Conservation (phyloP, 352 stramenopile genomes). For the Sclerospora graminicola region DNA sequence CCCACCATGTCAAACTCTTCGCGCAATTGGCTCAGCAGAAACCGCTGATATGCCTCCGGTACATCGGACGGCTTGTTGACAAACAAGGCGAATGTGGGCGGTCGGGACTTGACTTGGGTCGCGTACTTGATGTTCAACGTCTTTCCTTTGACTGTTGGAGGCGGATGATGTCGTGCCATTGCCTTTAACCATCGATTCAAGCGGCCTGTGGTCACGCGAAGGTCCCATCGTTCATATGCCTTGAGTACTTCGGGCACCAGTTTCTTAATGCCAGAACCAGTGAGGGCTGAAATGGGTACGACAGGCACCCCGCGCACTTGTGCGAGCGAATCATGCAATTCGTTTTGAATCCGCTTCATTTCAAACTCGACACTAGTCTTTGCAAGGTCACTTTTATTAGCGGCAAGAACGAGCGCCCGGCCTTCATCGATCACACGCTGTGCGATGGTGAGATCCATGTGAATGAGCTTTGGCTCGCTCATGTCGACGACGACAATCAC, state of each 20-base stretch:
- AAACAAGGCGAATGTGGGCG: conserved; percentile 75
- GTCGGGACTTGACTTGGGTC: conserved; percentile 74
- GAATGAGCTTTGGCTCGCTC: conserved; percentile 70
- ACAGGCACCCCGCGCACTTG: conserved; percentile 71
- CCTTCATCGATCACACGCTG: conserved; percentile 75
- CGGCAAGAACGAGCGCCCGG: conserved; percentile 55
- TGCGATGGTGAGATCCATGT: conserved; percentile 82
- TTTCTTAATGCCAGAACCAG: conserved; percentile 67
- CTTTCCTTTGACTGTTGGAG: conserved; percentile 76
- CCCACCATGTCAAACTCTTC: conserved; percentile 83
- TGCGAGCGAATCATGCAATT: conserved; percentile 59
- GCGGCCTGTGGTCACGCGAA: conserved; percentile 61
- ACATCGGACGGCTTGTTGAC: conserved; percentile 72
- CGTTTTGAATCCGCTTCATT: conserved; percentile 54
- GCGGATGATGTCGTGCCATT: conserved; percentile 74
- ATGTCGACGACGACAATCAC: conserved; percentile 79
- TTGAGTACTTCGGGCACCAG: conserved; percentile 75
- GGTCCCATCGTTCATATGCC: conserved; percentile 73
- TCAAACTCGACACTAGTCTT: conserved; percentile 39
- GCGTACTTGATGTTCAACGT: conserved; percentile 83
- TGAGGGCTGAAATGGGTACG: conserved; percentile 68
- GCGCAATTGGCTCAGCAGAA: conserved; percentile 64
- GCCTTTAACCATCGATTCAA: conserved; percentile 80
- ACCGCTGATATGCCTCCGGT: conserved; percentile 67
- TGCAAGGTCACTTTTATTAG: conserved; percentile 70